Evolutionary conservation across 768 basidiomycete genomes (phyloP).

Genomic region (Termitomyces sp.): DNA sequence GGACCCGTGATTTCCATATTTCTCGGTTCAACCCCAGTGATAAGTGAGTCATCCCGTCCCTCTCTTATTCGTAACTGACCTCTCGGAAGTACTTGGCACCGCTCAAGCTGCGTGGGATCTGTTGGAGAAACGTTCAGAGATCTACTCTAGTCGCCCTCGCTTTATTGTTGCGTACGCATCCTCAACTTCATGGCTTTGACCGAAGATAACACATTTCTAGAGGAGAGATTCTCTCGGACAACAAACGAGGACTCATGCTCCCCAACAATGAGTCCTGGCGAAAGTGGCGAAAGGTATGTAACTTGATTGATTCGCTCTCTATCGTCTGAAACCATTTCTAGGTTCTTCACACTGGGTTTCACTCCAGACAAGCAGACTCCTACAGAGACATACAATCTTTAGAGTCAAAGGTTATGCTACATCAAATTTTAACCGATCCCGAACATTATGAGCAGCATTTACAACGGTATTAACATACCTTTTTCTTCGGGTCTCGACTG

Average conservation of each 20-base stretch:
- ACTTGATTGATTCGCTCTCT: neutral
- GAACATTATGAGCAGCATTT: slow-evolving; percentile 40
- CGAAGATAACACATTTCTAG: slow-evolving; percentile 17
- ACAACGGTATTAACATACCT: slow-evolving; percentile 28
- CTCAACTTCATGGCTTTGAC: neutral
- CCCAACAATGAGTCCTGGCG: slow-evolving; percentile 43
- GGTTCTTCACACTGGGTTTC: slow-evolving; percentile 46
- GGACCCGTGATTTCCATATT: slow-evolving; percentile 41
- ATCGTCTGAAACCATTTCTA: slow-evolving; percentile 11
- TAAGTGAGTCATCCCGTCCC: slow-evolving; percentile 24
- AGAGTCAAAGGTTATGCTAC: slow-evolving; percentile 43
- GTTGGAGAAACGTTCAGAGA: slow-evolving; percentile 45
- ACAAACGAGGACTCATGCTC: slow-evolving; percentile 46
- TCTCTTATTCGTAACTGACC: neutral
- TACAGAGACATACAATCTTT: slow-evolving; percentile 49
- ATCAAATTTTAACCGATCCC: slow-evolving; percentile 39
- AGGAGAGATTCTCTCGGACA: slow-evolving; percentile 46
- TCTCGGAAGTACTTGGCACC: slow-evolving; percentile 37
- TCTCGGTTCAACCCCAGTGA: slow-evolving; percentile 42
- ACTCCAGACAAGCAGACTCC: slow-evolving; percentile 37
- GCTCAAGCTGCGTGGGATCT: slow-evolving; percentile 48
- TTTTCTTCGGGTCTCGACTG: neutral
- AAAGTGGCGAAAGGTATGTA: slow-evolving; percentile 43
- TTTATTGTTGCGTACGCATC: slow-evolving; percentile 40
- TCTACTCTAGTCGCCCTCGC: slow-evolving; percentile 48